Evolutionary conservation across 805 yeast species (phyloP).

Genomic region (Candida gorgasii): DNA sequence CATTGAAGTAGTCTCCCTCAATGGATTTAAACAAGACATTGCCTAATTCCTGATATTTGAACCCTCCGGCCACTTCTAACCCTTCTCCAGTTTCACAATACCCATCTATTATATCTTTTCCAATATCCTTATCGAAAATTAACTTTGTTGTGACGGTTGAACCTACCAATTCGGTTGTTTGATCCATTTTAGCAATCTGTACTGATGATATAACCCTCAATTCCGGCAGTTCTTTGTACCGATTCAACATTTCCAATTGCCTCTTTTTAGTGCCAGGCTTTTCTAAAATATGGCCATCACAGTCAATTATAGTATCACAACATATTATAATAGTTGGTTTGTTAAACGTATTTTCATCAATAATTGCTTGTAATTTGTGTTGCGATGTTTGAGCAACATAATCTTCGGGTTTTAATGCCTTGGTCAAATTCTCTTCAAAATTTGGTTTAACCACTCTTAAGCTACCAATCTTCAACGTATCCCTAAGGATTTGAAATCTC

Average conservation of each 20-base stretch:
- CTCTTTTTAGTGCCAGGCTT: slow-evolving; percentile 56
- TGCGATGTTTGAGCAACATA: slow-evolving; percentile 74
- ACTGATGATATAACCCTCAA: slow-evolving; percentile 39
- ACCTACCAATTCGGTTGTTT: slow-evolving; percentile 9
- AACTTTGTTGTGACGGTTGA: slow-evolving; percentile 40
- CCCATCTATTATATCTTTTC: slow-evolving; percentile 55
- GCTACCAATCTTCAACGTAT: slow-evolving; percentile 52
- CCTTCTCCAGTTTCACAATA: slow-evolving; percentile 80
- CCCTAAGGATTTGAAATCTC: slow-evolving; percentile 64
- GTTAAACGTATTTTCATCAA: slow-evolving; percentile 20
- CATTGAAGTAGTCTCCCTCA: slow-evolving; percentile 81
- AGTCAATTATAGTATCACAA: slow-evolving; percentile 79
- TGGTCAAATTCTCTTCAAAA: slow-evolving; percentile 76
- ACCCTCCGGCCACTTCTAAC: slow-evolving; percentile 86
- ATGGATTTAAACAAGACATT: slow-evolving; percentile 61
- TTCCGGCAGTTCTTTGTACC: slow-evolving; percentile 21
- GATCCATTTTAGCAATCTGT: slow-evolving; percentile 21
- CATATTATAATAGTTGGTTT: slow-evolving; percentile 34
- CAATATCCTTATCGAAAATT: slow-evolving; percentile 45
- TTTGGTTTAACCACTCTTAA: slow-evolving; percentile 56
- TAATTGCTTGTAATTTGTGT: slow-evolving; percentile 65
- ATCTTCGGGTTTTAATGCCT: slow-evolving; percentile 45
- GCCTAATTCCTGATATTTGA: slow-evolving; percentile 76
- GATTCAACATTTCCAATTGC: slow-evolving; percentile 31
- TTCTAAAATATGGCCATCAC: slow-evolving; percentile 65